A percentile compares a stretch with the other conserved stretches of the same genome.
These are phyloP conservation scores for Ceratocystis variospora DNA, from an alignment of 2,329 filamentous ascomycete genomes.

Conservation along the genomic window DNA sequence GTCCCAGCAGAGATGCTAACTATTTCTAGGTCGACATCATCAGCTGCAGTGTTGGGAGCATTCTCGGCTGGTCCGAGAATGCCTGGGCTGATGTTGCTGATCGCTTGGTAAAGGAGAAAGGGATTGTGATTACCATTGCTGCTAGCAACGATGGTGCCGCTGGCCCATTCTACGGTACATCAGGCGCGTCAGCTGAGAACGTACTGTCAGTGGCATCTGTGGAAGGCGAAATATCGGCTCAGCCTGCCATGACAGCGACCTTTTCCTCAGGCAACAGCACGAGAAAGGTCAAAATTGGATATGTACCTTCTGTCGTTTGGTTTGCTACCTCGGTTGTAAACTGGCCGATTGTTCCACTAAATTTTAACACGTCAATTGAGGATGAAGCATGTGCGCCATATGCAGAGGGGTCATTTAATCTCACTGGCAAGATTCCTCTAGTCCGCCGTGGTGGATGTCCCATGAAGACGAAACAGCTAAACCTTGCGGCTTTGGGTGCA, in stretches of 20 bases:
- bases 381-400: constrained; percentile 25
- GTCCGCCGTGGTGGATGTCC: constrained; percentile 28
- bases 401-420: constrained; percentile 20
- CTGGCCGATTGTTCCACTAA: constrained; percentile 32
- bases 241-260: constrained; percentile 9
- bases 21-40: constrained; percentile 29
- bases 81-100: constrained; percentile 32
- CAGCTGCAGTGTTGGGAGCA: constrained; percentile 29
- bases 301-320: constrained; percentile 11
- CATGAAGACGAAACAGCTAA: constrained; percentile 23
- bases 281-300: constrained; percentile 10
- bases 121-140: constrained; percentile 37
- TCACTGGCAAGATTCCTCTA: constrained; percentile 22
- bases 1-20: not conserved
- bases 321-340: constrained; percentile 5
- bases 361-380: constrained; percentile 22
- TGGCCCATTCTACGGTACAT: constrained; percentile 35
- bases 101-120: constrained; percentile 31
- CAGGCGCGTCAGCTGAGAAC: constrained; percentile 30
- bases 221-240: constrained; percentile 16
- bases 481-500: constrained; percentile 24
- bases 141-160: constrained; percentile 38
- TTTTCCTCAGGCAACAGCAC: constrained; percentile 1
- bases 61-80: constrained; percentile 30
- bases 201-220: constrained; percentile 34